phyloP scores from a whole-genome alignment of 1,284 basidiomycete genomes.

The Fomitiporia mediterranea region DNA sequence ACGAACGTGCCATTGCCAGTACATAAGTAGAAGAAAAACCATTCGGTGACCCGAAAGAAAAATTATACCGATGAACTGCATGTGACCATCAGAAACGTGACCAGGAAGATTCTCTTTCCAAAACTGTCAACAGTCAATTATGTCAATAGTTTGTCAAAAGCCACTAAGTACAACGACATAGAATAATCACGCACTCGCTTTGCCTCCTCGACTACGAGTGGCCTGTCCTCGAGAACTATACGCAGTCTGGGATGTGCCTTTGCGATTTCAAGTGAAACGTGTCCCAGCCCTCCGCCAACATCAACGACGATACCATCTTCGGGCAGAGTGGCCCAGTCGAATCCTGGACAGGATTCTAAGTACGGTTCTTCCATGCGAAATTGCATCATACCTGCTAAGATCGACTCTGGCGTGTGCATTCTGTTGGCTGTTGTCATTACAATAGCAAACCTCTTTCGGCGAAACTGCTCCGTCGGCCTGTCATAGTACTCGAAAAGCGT shows the following conservation, averaged over 20 bases:
- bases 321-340: conserved; percentile 16
- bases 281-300: conserved; percentile 23
- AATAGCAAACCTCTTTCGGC: conserved; percentile 30
- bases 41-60: not conserved
- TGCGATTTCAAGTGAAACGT: conserved; percentile 16
- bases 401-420: conserved; percentile 23
- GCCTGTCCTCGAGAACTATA: conserved; percentile 23
- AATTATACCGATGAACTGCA: conserved; percentile 15
- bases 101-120: conserved; percentile 6
- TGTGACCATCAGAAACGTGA: conserved; percentile 14
- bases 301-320: conserved; percentile 21
- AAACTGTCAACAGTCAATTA: too few species aligned
- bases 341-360: too few species aligned
- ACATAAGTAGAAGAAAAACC: not conserved
- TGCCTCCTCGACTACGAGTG: conserved; percentile 7
- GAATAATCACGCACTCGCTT: not conserved
- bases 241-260: conserved; percentile 16
- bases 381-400: conserved; percentile 29
- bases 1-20: not conserved
- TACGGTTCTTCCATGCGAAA: not conserved
- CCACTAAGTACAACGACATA: too few species aligned
- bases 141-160: too few species aligned
- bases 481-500: conserved; percentile 31
- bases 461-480: conserved; percentile 26
- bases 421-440: conserved; percentile 31